Evolutionary conservation across 805 yeast species (phyloP).

Genomic region (Zygotorulaspora chibaensis): DNA sequence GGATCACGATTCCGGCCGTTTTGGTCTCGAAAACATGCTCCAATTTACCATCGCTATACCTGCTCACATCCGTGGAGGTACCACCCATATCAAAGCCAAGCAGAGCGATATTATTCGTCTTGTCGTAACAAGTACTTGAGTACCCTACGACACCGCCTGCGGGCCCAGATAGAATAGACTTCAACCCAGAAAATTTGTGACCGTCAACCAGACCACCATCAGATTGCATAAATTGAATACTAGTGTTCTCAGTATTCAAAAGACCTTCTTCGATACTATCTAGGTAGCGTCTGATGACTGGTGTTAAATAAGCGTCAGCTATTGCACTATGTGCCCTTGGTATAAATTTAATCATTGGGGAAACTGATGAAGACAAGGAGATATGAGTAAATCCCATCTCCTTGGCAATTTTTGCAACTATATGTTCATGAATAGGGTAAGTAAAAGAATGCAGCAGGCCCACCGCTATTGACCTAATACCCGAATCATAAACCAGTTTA

Average conservation of each 20-base stretch:
- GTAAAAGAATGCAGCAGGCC: constrained; percentile 70
- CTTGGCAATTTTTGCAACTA: constrained; percentile 56
- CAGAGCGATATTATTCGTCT: constrained; percentile 50
- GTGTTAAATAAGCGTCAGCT: constrained; percentile 80
- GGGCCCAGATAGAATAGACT: constrained; percentile 90
- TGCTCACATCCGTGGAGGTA: constrained; percentile 78
- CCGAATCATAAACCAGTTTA: constrained; percentile 45
- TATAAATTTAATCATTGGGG: constrained; percentile 75
- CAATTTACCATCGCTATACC: constrained; percentile 61
- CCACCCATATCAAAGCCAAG: constrained; percentile 91
- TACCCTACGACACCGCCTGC: constrained; percentile 98
- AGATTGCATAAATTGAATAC: constrained; percentile 85
- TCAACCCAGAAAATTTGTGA: constrained; percentile 74
- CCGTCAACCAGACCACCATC: constrained; percentile 93
- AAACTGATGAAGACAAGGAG: constrained; percentile 60
- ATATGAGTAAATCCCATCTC: constrained; percentile 64
- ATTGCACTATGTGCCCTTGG: constrained; percentile 72
- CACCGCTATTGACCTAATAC: constrained; percentile 66
- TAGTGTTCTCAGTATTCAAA: constrained; percentile 41
- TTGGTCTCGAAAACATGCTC: constrained; percentile 82
- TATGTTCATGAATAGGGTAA: constrained; percentile 60
- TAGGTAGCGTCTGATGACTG: constrained; percentile 65
- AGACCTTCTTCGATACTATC: constrained; percentile 60
- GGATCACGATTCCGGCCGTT: constrained; percentile 78
- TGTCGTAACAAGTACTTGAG: constrained; percentile 71